These are phyloP conservation scores for Didymella segeticola DNA, from an alignment of 2,329 filamentous ascomycete species.

Conservation along the genomic window DNA sequence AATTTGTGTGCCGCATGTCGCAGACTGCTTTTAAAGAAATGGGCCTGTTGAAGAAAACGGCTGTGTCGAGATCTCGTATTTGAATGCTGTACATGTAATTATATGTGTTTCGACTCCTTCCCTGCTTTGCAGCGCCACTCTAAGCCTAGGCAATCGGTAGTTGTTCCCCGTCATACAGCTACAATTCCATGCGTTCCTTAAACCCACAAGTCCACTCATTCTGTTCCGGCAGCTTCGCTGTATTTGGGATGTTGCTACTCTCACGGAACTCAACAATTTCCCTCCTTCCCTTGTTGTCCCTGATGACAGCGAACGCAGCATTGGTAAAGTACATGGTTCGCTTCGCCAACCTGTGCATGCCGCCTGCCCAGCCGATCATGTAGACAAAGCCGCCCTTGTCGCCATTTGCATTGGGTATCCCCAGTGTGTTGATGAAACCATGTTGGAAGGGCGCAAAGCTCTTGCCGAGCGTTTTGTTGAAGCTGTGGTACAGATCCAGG, in stretches of 20 bases:
- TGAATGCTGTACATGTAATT: too few species aligned
- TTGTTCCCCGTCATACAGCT: neutral
- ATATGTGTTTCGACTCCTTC: too few species aligned
- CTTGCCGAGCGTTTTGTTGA: constrained; percentile 36
- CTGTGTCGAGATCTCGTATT: too few species aligned
- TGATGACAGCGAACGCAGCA: constrained; percentile 39
- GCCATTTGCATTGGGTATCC: constrained; percentile 38
- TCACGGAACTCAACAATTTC: constrained; percentile 44
- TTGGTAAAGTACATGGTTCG: constrained; percentile 40
- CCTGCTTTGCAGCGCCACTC: neutral
- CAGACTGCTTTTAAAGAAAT: too few species aligned
- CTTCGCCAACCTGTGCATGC: constrained; percentile 28
- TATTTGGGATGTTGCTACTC: constrained; percentile 42
- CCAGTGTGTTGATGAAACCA: constrained; percentile 37
- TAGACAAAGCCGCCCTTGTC: constrained; percentile 45
- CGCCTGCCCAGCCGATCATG: constrained; percentile 43
- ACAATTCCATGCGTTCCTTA: neutral
- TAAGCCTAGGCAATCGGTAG: neutral
- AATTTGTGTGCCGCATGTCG: too few species aligned
- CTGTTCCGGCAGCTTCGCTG: constrained; percentile 29
- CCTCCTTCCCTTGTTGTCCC: constrained; percentile 30
- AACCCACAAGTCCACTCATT: constrained; percentile 36
- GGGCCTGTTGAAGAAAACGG: too few species aligned
- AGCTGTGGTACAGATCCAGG: constrained; percentile 32
- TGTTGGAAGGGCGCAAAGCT: constrained; percentile 40